phyloP scores from a whole-genome alignment of 2,329 filamentous ascomycete genomes.

The Trematosphaeria pertusa region DNA sequence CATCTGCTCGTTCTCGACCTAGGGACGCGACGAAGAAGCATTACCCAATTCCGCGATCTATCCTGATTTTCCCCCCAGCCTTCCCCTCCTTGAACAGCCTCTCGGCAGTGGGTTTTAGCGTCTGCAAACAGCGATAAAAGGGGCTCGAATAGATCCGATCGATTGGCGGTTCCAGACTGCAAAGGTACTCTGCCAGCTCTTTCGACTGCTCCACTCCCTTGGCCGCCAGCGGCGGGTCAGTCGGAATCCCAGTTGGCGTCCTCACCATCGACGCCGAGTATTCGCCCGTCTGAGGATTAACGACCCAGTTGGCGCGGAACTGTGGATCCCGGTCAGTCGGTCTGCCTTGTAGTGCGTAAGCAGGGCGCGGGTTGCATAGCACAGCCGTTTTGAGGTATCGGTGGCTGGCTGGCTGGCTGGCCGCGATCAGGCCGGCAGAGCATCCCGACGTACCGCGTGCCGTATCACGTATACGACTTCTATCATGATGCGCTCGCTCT shows the following conservation, averaged over 20 bases:
- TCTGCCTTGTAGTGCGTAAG: constrained; percentile 17
- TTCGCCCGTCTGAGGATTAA: constrained; percentile 78
- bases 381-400: background rate
- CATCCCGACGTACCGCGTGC: constrained; percentile 58
- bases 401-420: constrained; percentile 14
- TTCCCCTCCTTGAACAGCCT: constrained; percentile 37
- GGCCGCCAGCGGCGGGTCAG: constrained; percentile 85
- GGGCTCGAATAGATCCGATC: constrained; percentile 72
- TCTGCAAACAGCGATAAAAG: constrained; percentile 52
- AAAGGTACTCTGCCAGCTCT: constrained; percentile 73
- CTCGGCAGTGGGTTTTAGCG: constrained; percentile 47
- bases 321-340: constrained; percentile 29
- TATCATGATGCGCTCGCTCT: constrained; percentile 43
- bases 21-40: constrained; percentile 16
- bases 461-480: constrained; percentile 59
- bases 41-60: constrained; percentile 62
- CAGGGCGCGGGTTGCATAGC: background rate
- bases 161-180: constrained; percentile 68
- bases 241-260: constrained; percentile 85
- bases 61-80: constrained; percentile 52
- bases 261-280: constrained; percentile 72
- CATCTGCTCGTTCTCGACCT: background rate
- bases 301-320: constrained; percentile 91
- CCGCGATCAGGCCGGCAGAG: no score
- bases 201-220: constrained; percentile 85